Evolutionary conservation across 768 basidiomycete species (phyloP).

Genomic region (Fibroporia radiculosa): DNA sequence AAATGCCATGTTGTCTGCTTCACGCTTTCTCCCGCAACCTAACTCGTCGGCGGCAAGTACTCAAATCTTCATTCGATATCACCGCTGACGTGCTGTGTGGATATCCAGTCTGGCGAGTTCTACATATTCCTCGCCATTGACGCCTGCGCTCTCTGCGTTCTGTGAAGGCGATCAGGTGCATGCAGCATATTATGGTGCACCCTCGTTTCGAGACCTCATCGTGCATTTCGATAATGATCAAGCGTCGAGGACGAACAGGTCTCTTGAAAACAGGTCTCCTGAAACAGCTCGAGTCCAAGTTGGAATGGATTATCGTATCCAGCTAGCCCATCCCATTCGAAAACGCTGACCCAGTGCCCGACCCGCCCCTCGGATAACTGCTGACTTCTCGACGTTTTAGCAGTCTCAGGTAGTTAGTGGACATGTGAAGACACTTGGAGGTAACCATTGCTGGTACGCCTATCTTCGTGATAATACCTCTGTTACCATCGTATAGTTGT

Average conservation of each 20-base stretch:
- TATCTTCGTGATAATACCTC: too few species aligned
- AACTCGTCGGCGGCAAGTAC: constrained; percentile 69
- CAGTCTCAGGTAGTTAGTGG: constrained; percentile 69
- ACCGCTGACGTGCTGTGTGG: constrained; percentile 35
- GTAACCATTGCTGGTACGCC: constrained; percentile 88
- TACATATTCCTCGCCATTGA: background rate
- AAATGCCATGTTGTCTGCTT: constrained; percentile 12
- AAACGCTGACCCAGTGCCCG: constrained; percentile 50
- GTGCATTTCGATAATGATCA: constrained; percentile 49
- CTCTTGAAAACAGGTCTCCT: constrained; percentile 84
- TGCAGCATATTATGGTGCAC: background rate
- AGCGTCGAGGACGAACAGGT: constrained; percentile 83
- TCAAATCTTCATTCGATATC: background rate
- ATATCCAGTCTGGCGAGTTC: constrained; percentile 85
- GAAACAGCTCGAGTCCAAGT: constrained; percentile 58
- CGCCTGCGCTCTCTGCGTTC: constrained; percentile 6
- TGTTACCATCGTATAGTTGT: too few species aligned
- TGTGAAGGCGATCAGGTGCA: constrained; percentile 60
- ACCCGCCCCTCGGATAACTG: constrained; percentile 81
- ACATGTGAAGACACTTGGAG: constrained; percentile 83
- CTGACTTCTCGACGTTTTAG: constrained; percentile 85
- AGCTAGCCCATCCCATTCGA: constrained; percentile 88
- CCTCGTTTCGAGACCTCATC: constrained; percentile 8
- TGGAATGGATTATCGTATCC: constrained; percentile 88
- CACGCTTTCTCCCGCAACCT: constrained; percentile 52